Percentiles rank a stretch among this genome's conserved stretches.
These are phyloP conservation scores for Paramecium biaurelia DNA, from an alignment of 73 alveolate species.

Conservation along the genomic window DNA sequence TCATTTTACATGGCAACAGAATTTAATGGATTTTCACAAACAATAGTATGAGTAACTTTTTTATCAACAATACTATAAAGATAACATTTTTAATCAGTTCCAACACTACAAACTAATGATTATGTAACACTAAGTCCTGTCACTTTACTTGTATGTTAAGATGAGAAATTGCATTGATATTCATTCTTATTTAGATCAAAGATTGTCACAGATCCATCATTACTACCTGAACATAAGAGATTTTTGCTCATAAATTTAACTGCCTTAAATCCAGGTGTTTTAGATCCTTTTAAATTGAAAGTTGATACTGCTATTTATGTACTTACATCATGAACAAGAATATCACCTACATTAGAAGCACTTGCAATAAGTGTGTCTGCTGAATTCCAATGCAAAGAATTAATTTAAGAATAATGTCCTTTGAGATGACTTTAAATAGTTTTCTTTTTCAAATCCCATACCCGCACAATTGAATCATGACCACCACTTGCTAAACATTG, in stretches of 20 bases:
- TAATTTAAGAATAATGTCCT: constrained; percentile 16
- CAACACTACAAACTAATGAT: background rate
- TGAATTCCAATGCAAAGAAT: background rate
- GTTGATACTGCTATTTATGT: background rate
- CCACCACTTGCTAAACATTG: constrained; percentile 32
- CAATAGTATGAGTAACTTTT: background rate
- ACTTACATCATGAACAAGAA: constrained; percentile 12
- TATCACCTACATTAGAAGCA: constrained; percentile 31
- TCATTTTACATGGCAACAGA: background rate
- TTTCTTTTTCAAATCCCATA: constrained; percentile 47
- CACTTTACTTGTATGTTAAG: background rate
- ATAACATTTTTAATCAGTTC: constrained; percentile 1
- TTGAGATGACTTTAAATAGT: background rate
- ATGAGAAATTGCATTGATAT: background rate
- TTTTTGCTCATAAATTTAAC: constrained; percentile 27
- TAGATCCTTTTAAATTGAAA: background rate
- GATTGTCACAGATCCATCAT: constrained; percentile 27
- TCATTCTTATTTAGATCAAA: background rate
- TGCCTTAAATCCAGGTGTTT: constrained; percentile 43
- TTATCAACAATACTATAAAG: background rate
- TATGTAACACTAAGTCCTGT: background rate
- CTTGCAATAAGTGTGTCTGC: background rate
- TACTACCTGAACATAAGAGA: background rate
- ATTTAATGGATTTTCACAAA: background rate
- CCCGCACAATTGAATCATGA: constrained; percentile 14